Percentiles rank a stretch among this genome's conserved stretches.
Conservation (phyloP, 768 basidiomycete species). For the Clavulina sp. region DNA sequence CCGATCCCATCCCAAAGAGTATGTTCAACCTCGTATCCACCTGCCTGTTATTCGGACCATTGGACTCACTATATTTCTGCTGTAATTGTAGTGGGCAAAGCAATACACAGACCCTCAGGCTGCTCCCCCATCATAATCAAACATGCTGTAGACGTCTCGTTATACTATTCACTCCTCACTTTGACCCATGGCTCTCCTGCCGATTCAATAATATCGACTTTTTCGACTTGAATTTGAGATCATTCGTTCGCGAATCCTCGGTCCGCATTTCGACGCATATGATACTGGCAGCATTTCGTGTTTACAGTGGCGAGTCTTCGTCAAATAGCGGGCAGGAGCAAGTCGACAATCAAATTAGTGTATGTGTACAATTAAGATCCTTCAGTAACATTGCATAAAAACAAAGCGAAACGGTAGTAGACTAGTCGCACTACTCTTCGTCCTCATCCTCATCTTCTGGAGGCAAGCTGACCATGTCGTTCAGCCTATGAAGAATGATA, state of each 20-base stretch:
- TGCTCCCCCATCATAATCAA: background rate
- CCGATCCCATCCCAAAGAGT: conserved; percentile 71
- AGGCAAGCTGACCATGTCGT: conserved; percentile 50
- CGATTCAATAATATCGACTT: too few species aligned
- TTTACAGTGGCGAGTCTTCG: background rate
- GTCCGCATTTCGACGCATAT: background rate
- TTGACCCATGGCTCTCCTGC: too few species aligned
- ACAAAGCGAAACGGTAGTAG: background rate
- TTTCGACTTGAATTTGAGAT: background rate
- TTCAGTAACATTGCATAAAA: background rate
- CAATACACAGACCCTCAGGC: background rate
- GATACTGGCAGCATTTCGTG: background rate
- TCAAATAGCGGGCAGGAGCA: too few species aligned
- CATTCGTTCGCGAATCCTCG: background rate
- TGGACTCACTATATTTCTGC: background rate
- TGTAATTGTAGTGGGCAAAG: background rate
- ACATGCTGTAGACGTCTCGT: background rate
- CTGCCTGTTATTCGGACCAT: background rate
- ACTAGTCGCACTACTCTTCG: conserved; percentile 11
- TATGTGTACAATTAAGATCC: too few species aligned
- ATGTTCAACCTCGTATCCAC: too few species aligned
- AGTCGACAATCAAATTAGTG: too few species aligned
- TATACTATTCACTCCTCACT: too few species aligned
- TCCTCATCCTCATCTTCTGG: conserved; percentile 16
- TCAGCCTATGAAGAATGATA: conserved; percentile 35